phyloP scores from a whole-genome alignment of 768 basidiomycete species.

The Rhodocollybia butyracea region DNA sequence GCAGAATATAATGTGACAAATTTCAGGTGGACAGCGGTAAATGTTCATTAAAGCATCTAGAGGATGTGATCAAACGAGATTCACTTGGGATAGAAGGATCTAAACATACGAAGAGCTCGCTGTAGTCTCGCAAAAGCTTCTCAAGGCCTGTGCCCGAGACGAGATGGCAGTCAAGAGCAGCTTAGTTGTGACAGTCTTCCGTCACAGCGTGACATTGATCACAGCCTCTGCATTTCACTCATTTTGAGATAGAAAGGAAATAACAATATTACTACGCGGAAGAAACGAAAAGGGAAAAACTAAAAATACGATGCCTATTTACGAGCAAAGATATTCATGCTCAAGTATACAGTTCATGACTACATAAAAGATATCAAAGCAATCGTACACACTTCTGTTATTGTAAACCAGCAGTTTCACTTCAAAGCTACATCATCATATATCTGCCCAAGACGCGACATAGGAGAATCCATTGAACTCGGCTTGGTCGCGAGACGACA shows the following conservation, averaged over 20 bases:
- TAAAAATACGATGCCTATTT: slow-evolving; percentile 17
- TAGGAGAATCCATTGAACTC: slow-evolving; percentile 98
- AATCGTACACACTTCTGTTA: slow-evolving; percentile 10
- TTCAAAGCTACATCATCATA: slow-evolving; percentile 30
- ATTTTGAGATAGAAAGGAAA: slow-evolving; percentile 9
- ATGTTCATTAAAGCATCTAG: too few species aligned
- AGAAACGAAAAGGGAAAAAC: slow-evolving; percentile 8
- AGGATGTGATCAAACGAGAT: too few species aligned
- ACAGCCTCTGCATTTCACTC: background rate
- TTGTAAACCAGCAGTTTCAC: slow-evolving; percentile 21
- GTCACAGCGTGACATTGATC: too few species aligned
- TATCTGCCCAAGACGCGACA: slow-evolving; percentile 72
- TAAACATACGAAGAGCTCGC: too few species aligned
- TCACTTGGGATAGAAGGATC: too few species aligned
- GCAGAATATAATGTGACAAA: slow-evolving; percentile 26
- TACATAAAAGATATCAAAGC: slow-evolving; percentile 19
- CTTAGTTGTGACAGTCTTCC: too few species aligned
- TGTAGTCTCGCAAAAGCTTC: too few species aligned
- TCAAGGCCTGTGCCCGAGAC: too few species aligned
- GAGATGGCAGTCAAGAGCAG: too few species aligned
- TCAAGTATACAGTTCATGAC: slow-evolving; percentile 28
- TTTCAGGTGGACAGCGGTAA: slow-evolving; percentile 23
- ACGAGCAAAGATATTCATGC: slow-evolving; percentile 33
- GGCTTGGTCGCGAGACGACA: slow-evolving; percentile 85
- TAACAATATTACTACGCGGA: slow-evolving; percentile 11